Evolutionary conservation across 2,329 filamentous ascomycete species (phyloP).

Genomic region (Diaporthe citriasiana): DNA sequence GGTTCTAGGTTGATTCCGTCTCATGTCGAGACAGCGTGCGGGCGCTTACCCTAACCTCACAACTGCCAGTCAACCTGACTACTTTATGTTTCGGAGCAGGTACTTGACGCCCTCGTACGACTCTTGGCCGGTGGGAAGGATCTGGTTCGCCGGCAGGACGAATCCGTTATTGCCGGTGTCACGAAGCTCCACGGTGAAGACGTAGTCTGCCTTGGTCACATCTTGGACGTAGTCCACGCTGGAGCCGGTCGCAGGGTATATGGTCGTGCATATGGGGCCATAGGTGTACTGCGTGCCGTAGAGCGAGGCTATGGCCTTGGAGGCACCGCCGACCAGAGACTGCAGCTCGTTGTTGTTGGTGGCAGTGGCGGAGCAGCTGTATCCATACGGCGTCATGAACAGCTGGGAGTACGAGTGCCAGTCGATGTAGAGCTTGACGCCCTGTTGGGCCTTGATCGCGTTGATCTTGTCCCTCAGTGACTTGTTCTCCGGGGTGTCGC

Average conservation of each 20-base stretch:
- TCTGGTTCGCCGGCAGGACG: constrained; percentile 58
- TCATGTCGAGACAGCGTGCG: not conserved
- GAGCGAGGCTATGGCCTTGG: constrained; percentile 63
- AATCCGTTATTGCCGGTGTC: constrained; percentile 58
- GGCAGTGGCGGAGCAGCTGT: constrained; percentile 64
- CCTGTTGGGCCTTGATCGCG: constrained; percentile 43
- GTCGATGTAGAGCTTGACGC: constrained; percentile 60
- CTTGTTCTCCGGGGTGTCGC: constrained; percentile 64
- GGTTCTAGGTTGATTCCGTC: not conserved
- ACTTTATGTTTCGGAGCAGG: constrained; percentile 62
- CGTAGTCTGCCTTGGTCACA: constrained; percentile 57
- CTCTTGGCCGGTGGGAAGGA: constrained; percentile 60
- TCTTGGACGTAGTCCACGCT: constrained; percentile 62
- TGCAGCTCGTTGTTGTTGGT: constrained; percentile 64
- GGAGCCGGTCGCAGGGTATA: constrained; percentile 68
- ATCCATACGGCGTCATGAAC: constrained; percentile 71
- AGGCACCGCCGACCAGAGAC: constrained; percentile 61
- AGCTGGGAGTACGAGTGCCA: constrained; percentile 60
- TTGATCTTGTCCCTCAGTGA: constrained; percentile 55
- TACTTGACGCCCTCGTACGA: constrained; percentile 69
- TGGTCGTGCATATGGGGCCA: constrained; percentile 68
- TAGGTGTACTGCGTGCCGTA: constrained; percentile 57
- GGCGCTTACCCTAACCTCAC: too few relatives aligned
- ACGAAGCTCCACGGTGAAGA: constrained; percentile 58
- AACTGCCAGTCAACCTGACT: constrained; percentile 14